Base-by-base conservation (phyloP, 768 basidiomycete genomes). In the Kwoniella sp. region DNA sequence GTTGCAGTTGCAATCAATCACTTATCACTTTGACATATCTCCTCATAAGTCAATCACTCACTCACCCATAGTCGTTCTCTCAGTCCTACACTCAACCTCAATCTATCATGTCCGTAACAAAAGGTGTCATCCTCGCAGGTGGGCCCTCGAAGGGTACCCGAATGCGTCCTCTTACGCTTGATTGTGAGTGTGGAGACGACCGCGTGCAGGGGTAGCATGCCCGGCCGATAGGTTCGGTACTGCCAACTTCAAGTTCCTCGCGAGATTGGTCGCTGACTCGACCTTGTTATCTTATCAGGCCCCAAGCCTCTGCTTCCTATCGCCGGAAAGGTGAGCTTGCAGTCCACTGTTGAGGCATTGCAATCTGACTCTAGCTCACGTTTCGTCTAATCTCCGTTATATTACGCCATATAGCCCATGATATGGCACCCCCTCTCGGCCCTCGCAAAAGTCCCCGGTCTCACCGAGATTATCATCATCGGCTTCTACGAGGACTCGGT, bases 371-470 rank as follows among this genome's bases (percentile, higher is more conserved):
- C n/a, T n/a, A 27, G 33, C 33, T 33, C 7, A 33, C 33, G 13
- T 6, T 5, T n/a, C 17, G 17, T 10, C 40, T 44, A 3, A 10
- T 10, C 40, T 15, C 40, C 40, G 10, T 33, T 33, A 13, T 33
- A 48, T 65, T n/a, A n/a, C n/a, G 13, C 33, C 7, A 8, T 19
- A 48, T 65, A 78, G 63, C 74, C 81, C 8, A 81, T 82, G 77
- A 77, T 82, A 66, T 83, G 81, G 80, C 82, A 83, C 68, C 80
- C 80, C 13, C 72, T 82, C 27, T 72, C 78, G 21, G 80, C 82
- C 8, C 78, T 82, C 24, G 77, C 80, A 25, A 77, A 79, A 48
- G 78, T 82, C 24, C 74, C 76, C 2, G 79, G 76, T 1, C 68
- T 82, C 10, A 73, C 66, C 51, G 82, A 83, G 55, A 77, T 82